Base-by-base conservation (phyloP, 805 yeast genomes). In the Jamesozyma spencerorum region DNA sequence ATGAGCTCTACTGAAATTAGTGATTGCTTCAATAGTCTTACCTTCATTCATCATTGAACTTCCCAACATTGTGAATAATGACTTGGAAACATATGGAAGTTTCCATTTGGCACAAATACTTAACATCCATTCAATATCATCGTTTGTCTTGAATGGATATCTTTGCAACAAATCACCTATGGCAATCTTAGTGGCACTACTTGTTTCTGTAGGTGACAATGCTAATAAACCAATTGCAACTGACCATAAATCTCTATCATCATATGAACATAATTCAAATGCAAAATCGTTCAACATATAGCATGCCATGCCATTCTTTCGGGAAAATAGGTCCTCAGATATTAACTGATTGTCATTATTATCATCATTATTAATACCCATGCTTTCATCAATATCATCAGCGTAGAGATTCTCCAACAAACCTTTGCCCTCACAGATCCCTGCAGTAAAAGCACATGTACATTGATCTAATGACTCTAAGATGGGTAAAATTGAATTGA, bases 71-170 rank as follows among this genome's bases (percentile, higher is more conserved):
- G 70, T 68, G 57, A 72, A 79, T 3, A 83, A 64, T 26, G 69
- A 65, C 42, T 69, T 69, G 0, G 83, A 76, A 11, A 83, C 77
- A 6, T 69, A 62, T n/a, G 76, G 68, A 32, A 82, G 57, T 49
- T 72, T 74, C 55, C 82, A 66, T 49, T 79, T 71, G 11, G 87
- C 83, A 63, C 90, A 81, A 4, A 83, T 66, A 2, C 85, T 74
- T 38, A 83, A 63, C 34, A 80, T 73, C 90, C 90, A 83, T 57
- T 83, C 92, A 45, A 81, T 68, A 54, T 83, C 94, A 55, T 82
- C 88, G 53, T 79, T 81, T 7, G 79, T 78, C 40, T 70, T 63
- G 51, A 77, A 78, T 34, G 77, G 68, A 53, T 67, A 82, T 18
- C 69, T 70, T 4, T 85, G 85, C 28, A 83, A 60, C 36, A 74